phyloP scores from a whole-genome alignment of 78 protist species.

The Protostelium mycophagum region DNA sequence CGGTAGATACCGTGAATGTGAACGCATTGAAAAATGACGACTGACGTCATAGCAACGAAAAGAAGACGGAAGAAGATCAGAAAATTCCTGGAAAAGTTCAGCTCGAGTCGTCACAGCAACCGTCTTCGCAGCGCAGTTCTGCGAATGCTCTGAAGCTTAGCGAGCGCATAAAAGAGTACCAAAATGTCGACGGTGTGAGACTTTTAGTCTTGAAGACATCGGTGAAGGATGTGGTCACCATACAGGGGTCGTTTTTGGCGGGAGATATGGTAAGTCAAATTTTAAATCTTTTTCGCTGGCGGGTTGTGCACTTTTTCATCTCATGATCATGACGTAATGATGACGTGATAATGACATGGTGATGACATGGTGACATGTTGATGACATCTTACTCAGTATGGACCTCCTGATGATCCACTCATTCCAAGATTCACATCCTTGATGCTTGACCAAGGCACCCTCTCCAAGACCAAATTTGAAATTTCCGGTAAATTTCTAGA shows the following conservation, averaged over 20 bases:
- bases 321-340: too few relatives aligned
- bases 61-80: neutral
- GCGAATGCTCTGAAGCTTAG: neutral
- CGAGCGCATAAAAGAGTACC: neutral
- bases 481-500: neutral
- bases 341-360: too few relatives aligned
- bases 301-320: too few relatives aligned
- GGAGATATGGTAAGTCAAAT: neutral
- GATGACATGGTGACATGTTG: too few relatives aligned
- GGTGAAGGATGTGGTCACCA: constrained; percentile 4
- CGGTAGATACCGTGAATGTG: neutral
- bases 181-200: neutral
- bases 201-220: neutral
- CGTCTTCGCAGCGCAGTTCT: neutral
- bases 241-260: neutral
- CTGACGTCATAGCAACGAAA: neutral
- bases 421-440: neutral
- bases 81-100: too few relatives aligned
- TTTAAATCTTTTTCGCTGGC: too few relatives aligned
- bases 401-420: neutral
- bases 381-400: too few relatives aligned
- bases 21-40: neutral
- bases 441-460: constrained; percentile 5
- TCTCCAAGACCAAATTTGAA: neutral
- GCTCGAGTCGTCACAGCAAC: too few relatives aligned